A percentile compares a stretch with the other conserved stretches of the same genome.
Evolutionary conservation across 179 eudicot genomes (phyloP).

Genomic region (Silene noctiflora): DNA sequence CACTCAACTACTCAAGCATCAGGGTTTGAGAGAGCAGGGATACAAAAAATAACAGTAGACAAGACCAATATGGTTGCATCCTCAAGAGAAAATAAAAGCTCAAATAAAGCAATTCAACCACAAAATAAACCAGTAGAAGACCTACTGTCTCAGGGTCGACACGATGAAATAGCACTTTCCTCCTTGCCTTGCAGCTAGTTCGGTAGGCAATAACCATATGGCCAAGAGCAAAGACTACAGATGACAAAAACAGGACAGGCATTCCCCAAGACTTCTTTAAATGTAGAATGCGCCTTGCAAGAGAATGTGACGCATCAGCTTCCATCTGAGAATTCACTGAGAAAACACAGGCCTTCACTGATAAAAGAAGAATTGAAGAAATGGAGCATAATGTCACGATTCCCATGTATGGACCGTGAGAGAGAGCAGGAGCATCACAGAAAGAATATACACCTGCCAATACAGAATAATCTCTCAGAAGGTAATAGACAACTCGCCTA

Average conservation of each 20-base stretch:
- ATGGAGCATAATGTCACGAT: slow-evolving; percentile 75
- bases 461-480: slow-evolving; percentile 21
- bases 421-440: slow-evolving; percentile 77
- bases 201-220: slow-evolving; percentile 89
- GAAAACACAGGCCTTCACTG: slow-evolving; percentile 79
- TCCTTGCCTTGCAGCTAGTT: slow-evolving; percentile 79
- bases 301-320: slow-evolving; percentile 67
- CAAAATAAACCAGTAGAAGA: slow-evolving; percentile 17
- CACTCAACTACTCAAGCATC: not conserved
- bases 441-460: slow-evolving; percentile 69
- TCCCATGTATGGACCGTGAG: slow-evolving; percentile 91
- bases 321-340: slow-evolving; percentile 71
- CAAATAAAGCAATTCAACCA: not conserved
- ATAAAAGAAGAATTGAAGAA: slow-evolving; percentile 62
- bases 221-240: slow-evolving; percentile 91
- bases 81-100: not conserved
- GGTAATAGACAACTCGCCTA: not conserved
- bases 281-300: slow-evolving; percentile 65
- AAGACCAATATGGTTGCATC: not conserved
- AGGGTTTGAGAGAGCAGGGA: not conserved
- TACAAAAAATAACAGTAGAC: not conserved
- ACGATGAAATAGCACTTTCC: slow-evolving; percentile 78
- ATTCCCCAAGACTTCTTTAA: slow-evolving; percentile 91
- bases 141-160: slow-evolving; percentile 83
- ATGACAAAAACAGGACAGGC: slow-evolving; percentile 86